A percentile compares a stretch with the other conserved stretches of the same genome.
Conservation (phyloP, 805 yeast genomes). For the Myxozyma geophila region DNA sequence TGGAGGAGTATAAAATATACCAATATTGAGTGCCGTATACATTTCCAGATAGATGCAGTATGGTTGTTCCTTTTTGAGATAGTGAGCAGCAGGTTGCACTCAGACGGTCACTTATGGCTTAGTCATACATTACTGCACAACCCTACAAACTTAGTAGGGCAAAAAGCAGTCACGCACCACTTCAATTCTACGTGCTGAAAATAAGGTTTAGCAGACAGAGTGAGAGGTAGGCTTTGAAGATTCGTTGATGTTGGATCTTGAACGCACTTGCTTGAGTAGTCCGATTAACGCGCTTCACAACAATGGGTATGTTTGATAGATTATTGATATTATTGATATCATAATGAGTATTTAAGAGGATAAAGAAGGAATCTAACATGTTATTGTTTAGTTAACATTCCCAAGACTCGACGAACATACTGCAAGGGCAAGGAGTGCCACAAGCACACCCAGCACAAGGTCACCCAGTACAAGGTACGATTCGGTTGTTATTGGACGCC, state of each 20-base stretch:
- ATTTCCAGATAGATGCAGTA: too few relatives aligned
- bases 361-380: neutral
- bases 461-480: slow-evolving; percentile 90
- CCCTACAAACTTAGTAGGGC: slow-evolving; percentile 5
- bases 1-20: too few relatives aligned
- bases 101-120: too few relatives aligned
- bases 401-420: slow-evolving; percentile 99
- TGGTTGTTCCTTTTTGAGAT: too few relatives aligned
- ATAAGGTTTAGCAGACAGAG: neutral
- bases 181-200: neutral
- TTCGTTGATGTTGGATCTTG: neutral
- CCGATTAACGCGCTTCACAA: neutral
- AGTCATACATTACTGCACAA: neutral
- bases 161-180: slow-evolving; percentile 5
- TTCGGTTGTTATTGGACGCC: neutral
- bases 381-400: slow-evolving; percentile 83
- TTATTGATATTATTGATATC: neutral
- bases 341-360: neutral
- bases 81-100: too few relatives aligned
- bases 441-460: slow-evolving; percentile 99
- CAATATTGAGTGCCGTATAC: too few relatives aligned
- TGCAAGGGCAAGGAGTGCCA: slow-evolving; percentile 99
- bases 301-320: slow-evolving; percentile 4
- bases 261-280: neutral
- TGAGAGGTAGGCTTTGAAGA: neutral